phyloP scores from a whole-genome alignment of 106 monocot species.

The Iris macrosiphon region DNA sequence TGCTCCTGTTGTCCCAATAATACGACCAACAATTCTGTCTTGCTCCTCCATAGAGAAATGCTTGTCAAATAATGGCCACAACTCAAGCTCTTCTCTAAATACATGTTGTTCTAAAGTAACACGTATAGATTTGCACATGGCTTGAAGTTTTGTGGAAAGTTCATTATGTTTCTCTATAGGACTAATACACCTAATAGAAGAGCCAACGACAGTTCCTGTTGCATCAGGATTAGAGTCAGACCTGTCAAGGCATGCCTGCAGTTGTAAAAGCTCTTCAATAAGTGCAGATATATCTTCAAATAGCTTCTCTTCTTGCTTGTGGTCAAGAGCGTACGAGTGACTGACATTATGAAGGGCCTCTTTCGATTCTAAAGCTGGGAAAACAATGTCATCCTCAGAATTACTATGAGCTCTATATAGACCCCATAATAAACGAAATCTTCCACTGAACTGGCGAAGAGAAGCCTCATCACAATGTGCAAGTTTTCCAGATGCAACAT shows the following conservation, averaged over 20 bases:
- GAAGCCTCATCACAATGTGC: slow-evolving; percentile 49
- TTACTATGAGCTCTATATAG: slow-evolving; percentile 89
- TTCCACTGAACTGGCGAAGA: slow-evolving; percentile 69
- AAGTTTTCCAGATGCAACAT: slow-evolving; percentile 87
- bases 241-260: slow-evolving; percentile 28
- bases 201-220: background rate
- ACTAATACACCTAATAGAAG: slow-evolving; percentile 10
- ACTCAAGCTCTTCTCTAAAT: slow-evolving; percentile 74
- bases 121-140: slow-evolving; percentile 87
- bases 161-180: slow-evolving; percentile 47
- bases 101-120: slow-evolving; percentile 87
- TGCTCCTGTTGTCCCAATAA: slow-evolving; percentile 91
- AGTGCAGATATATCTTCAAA: slow-evolving; percentile 70
- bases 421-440: slow-evolving; percentile 86
- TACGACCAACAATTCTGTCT: slow-evolving; percentile 78
- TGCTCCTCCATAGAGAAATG: slow-evolving; percentile 90
- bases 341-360: slow-evolving; percentile 93
- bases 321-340: slow-evolving; percentile 88
- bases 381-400: slow-evolving; percentile 93
- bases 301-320: slow-evolving; percentile 88
- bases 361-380: slow-evolving; percentile 91
- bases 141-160: slow-evolving; percentile 85
- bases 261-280: slow-evolving; percentile 53
- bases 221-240: slow-evolving; percentile 3
- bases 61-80: slow-evolving; percentile 89